Evolutionary conservation across 2,329 filamentous ascomycete genomes (phyloP).

Genomic region (Calycina marina): DNA sequence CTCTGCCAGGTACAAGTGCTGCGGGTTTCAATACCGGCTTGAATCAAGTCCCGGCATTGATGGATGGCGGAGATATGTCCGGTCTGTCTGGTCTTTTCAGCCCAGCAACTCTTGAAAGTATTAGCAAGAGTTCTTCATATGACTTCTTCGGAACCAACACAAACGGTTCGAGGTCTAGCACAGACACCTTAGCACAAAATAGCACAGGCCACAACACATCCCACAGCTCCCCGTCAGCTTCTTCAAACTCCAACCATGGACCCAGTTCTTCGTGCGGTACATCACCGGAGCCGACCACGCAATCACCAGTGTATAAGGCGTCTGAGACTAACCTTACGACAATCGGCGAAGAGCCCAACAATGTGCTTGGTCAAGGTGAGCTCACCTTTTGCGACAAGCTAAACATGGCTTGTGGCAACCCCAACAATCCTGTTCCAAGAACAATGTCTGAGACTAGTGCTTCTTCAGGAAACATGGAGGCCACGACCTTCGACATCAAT

Average conservation of each 20-base stretch:
- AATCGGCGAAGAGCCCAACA: conserved; percentile 47
- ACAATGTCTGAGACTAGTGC: conserved; percentile 23
- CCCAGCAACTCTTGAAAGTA: conserved; percentile 34
- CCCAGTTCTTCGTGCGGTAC: conserved; percentile 58
- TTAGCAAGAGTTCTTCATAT: conserved; percentile 26
- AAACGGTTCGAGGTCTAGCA: conserved; percentile 30
- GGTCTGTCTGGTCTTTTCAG: conserved; percentile 46
- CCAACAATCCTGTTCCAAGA: conserved; percentile 35
- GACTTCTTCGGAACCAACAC: conserved; percentile 29
- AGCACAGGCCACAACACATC: conserved; percentile 33
- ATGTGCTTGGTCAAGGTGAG: conserved; percentile 31
- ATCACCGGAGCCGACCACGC: conserved; percentile 60
- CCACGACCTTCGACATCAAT: conserved; percentile 31
- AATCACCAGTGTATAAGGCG: conserved; percentile 50
- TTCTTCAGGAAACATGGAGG: conserved; percentile 15
- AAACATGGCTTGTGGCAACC: conserved; percentile 38
- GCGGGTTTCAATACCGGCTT: conserved; percentile 22
- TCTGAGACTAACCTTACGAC: conserved; percentile 44
- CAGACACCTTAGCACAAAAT: conserved; percentile 16
- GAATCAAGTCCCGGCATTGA: conserved; percentile 11
- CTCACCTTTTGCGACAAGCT: conserved; percentile 39
- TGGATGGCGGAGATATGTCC: conserved; percentile 28
- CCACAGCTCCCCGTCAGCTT: conserved; percentile 49
- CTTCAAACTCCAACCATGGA: conserved; percentile 44
- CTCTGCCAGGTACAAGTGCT: conserved; percentile 20